phyloP scores from a whole-genome alignment of 2,329 filamentous ascomycete genomes.

The Beauveria sp. region DNA sequence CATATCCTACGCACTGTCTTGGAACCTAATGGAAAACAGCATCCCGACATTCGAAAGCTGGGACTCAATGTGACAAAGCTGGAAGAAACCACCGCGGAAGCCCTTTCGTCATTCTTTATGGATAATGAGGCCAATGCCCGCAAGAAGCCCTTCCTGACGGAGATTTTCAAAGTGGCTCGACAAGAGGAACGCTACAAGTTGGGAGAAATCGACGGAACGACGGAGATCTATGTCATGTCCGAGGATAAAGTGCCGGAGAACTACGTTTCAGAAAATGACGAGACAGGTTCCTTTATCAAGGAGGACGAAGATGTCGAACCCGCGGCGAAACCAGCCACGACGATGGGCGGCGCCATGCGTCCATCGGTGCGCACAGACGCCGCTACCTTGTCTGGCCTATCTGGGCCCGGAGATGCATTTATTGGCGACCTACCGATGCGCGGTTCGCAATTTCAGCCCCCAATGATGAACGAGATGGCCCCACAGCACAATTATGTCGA shows the following conservation, averaged over 20 bases:
- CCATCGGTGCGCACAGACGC: conserved; percentile 11
- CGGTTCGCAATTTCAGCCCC: conserved; percentile 31
- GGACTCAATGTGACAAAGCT: conserved; percentile 47
- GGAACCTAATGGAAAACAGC: conserved; percentile 41
- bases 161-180: conserved; percentile 55
- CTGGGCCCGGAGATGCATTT: conserved; percentile 29
- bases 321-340: conserved; percentile 28
- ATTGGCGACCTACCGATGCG: conserved; percentile 39
- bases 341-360: conserved; percentile 18
- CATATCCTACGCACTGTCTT: conserved; percentile 54
- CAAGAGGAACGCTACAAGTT: conserved; percentile 48
- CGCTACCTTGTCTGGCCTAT: conserved; percentile 14
- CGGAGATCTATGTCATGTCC: conserved; percentile 42
- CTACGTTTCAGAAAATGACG: conserved; percentile 41
- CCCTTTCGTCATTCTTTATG: conserved; percentile 49
- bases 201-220: conserved; percentile 46
- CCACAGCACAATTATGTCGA: conserved; percentile 36
- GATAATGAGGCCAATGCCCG: conserved; percentile 48
- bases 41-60: conserved; percentile 44
- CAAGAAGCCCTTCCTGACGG: conserved; percentile 49
- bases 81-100: conserved; percentile 51
- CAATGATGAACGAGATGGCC: conserved; percentile 36
- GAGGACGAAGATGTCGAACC: conserved; percentile 35
- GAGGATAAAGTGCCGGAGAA: conserved; percentile 44
- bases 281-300: conserved; percentile 29